Conservation (phyloP, 1,139 yeast species). For the Yarrowia galli region DNA sequence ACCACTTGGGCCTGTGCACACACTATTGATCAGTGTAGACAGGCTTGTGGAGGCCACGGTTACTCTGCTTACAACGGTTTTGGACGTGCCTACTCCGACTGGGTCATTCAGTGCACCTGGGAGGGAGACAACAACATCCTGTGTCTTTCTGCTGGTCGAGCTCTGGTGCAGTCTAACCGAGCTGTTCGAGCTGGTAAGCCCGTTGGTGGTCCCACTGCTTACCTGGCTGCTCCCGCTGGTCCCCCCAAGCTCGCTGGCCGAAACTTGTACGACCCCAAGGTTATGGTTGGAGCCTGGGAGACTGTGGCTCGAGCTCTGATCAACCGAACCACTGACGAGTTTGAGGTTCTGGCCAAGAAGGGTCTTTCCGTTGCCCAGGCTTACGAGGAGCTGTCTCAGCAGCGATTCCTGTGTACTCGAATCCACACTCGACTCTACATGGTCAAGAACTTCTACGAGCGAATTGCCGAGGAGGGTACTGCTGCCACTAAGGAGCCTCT, state of each 20-base stretch:
- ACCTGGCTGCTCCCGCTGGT: slow-evolving; percentile 40
- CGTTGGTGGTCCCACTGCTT: slow-evolving; percentile 45
- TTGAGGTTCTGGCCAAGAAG: slow-evolving; percentile 43
- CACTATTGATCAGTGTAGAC: slow-evolving; percentile 82
- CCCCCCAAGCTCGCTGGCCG: slow-evolving; percentile 33
- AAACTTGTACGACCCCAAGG: slow-evolving; percentile 43
- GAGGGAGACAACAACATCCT: slow-evolving; percentile 91
- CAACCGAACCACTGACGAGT: slow-evolving; percentile 45
- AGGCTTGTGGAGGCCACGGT: slow-evolving; percentile 93
- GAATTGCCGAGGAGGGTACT: slow-evolving; percentile 45
- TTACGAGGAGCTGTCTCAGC: slow-evolving; percentile 51
- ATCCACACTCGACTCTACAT: slow-evolving; percentile 50
- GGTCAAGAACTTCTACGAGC: slow-evolving; percentile 48
- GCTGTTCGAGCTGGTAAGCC: slow-evolving; percentile 44
- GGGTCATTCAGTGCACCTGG: slow-evolving; percentile 96
- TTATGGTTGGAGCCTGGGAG: slow-evolving; percentile 52
- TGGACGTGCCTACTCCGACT: slow-evolving; percentile 83
- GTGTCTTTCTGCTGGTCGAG: slow-evolving; percentile 74
- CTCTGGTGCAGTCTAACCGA: slow-evolving; percentile 46
- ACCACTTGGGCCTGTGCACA: slow-evolving; percentile 81
- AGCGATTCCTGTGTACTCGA: slow-evolving; percentile 51
- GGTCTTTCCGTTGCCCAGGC: slow-evolving; percentile 48
- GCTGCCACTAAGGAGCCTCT: slow-evolving; percentile 52
- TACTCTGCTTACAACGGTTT: slow-evolving; percentile 85
- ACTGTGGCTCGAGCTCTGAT: slow-evolving; percentile 50